Conservation (phyloP, 2,329 filamentous ascomycete species). For the Neoscytalidium dimidiatum region DNA sequence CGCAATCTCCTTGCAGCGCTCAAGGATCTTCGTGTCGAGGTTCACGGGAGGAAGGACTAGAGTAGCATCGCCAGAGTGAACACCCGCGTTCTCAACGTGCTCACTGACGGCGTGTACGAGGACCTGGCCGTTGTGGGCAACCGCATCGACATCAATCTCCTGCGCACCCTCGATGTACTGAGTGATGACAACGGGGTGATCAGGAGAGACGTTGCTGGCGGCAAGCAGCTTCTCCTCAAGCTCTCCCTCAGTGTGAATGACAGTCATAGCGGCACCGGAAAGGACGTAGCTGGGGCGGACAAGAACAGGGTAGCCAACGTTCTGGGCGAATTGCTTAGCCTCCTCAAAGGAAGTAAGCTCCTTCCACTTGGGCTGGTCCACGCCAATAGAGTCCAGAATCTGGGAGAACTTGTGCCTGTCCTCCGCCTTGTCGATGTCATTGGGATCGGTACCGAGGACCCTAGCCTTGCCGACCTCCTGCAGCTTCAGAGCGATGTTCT, state of each 20-base stretch:
- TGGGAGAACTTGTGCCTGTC: slow-evolving; percentile 98
- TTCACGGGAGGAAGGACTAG: slow-evolving; percentile 84
- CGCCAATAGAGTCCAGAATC: slow-evolving; percentile 93
- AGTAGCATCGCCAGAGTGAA: slow-evolving; percentile 96
- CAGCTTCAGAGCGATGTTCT: slow-evolving; percentile 93
- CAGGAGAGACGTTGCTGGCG: slow-evolving; percentile 85
- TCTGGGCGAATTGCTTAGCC: slow-evolving; percentile 81
- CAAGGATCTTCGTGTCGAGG: slow-evolving; percentile 76
- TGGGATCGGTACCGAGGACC: slow-evolving; percentile 87
- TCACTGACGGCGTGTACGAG: slow-evolving; percentile 91
- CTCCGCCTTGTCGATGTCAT: slow-evolving; percentile 96
- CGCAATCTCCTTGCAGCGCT: slow-evolving; percentile 91
- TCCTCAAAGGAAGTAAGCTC: slow-evolving; percentile 88
- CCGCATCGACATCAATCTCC: slow-evolving; percentile 95
- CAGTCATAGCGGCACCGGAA: slow-evolving; percentile 97
- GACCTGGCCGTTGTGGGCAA: slow-evolving; percentile 82
- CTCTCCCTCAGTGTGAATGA: slow-evolving; percentile 84
- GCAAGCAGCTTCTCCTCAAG: slow-evolving; percentile 94
- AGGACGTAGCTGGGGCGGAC: slow-evolving; percentile 95
- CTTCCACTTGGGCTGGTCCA: slow-evolving; percentile 98
- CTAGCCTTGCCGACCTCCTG: slow-evolving; percentile 90
- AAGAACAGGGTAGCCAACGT: slow-evolving; percentile 90
- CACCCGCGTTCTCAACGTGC: slow-evolving; percentile 95
- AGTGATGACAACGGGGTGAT: slow-evolving; percentile 96
- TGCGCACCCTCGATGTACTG: slow-evolving; percentile 97